Evolutionary conservation across 31 red algal species (phyloP), one percentile per base, ranked within the genome.

Genomic region (Asparagopsis taxiformis): DNA sequence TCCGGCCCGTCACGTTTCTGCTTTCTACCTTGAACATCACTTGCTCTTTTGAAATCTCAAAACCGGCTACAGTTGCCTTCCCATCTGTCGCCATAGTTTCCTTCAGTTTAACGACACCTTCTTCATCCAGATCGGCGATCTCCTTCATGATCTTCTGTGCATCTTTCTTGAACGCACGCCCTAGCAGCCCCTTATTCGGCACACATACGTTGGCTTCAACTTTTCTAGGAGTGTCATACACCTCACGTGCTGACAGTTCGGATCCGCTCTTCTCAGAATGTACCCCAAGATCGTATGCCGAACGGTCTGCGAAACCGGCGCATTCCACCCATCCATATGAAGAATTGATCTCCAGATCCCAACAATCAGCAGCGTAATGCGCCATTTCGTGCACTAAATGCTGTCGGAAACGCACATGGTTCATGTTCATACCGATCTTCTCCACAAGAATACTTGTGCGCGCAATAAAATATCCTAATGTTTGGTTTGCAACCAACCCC

Each of bases 381-480:
- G 96, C 96, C 84, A 99, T 99, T 54, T 94, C 90, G 39, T 93
- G 79, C 58, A 85, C 86, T 55, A 94, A 51, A 62, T 94, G 95
- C 69, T 94, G 86, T 25, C 90, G 64, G 55, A 94, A 98, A 30
- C 90, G 70, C 71, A 98, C 73, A 39, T 86, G 82, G 31, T 94
- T 30, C 75, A 70, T 68, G 36, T 76, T 70, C 65, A 94, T 71
- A 8, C 91, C 95, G n/a, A 90, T 68, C 61, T 66, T 84, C 16
- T 87, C 26, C 10, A 79, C 84, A 70, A 93, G 92, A 30, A 70
- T 15, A 22, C 55, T 48, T 1, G 95, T 98, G 13, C 95, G 70
- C 4, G 71, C 95, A 62, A 98, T 98, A 34, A 94, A 98, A 51
- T 94, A 98, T 24, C 89, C 95, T 30, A 98, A 65, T 46, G 95